Evolutionary conservation across 371 early-diverging fungal genomes (phyloP).

Genomic region (Capillidium heterosporum): DNA sequence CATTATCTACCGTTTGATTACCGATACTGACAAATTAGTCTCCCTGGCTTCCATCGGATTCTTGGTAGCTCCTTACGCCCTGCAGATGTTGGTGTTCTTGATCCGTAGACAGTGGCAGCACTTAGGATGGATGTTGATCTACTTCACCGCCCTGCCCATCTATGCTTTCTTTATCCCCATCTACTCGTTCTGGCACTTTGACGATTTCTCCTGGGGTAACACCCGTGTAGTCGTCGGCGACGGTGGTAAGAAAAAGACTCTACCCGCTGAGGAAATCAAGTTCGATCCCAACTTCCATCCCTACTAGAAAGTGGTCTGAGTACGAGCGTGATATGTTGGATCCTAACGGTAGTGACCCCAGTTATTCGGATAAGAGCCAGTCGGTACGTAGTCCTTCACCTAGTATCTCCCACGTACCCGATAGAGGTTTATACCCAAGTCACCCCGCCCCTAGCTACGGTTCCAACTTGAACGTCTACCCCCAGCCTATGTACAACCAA

Average conservation of each 20-base stretch:
- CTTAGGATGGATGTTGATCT: conserved; percentile 90
- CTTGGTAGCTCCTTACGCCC: conserved; percentile 60
- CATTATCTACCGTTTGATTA: conserved; percentile 35
- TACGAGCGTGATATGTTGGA: conserved; percentile 30
- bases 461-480: background rate
- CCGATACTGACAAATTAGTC: conserved; percentile 26
- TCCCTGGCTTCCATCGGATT: conserved; percentile 41
- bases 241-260: conserved; percentile 40
- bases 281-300: conserved; percentile 16
- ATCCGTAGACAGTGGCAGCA: conserved; percentile 76
- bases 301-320: conserved; percentile 38
- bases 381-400: background rate
- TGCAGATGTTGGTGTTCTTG: conserved; percentile 71
- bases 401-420: background rate
- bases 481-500: background rate
- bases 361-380: conserved; percentile 5
- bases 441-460: too few species aligned
- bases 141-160: conserved; percentile 62
- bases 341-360: background rate
- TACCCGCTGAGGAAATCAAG: conserved; percentile 21
- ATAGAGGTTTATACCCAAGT: background rate
- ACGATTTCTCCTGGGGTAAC: conserved; percentile 96
- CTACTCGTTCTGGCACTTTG: conserved; percentile 92
- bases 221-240: conserved; percentile 75
- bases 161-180: conserved; percentile 67